These are phyloP conservation scores for Stephanodiscus minutulus DNA, from an alignment of 108 stramenopile genomes.

Conservation along the genomic window DNA sequence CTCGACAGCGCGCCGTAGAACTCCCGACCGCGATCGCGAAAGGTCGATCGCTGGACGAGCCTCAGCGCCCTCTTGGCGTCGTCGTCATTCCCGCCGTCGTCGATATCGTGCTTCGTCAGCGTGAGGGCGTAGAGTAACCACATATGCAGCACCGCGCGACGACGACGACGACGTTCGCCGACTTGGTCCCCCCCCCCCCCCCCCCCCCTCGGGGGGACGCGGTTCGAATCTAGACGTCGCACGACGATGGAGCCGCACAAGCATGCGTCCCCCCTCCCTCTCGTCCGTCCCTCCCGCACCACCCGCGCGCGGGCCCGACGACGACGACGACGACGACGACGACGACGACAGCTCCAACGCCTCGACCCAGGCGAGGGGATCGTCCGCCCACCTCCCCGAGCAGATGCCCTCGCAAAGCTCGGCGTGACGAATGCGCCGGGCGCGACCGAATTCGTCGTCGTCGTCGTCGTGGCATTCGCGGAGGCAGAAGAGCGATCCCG, in stretches of 20 bases:
- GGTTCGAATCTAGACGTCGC: constrained; percentile 72
- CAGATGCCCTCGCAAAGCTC: constrained; percentile 29
- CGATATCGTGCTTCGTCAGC: constrained; percentile 18
- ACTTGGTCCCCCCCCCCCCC: too few relatives aligned
- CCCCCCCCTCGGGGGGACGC: not conserved
- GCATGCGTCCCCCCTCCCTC: not conserved
- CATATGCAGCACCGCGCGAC: constrained; percentile 46
- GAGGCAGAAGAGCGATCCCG: constrained; percentile 69
- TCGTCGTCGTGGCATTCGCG: not conserved
- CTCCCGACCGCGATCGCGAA: constrained; percentile 3
- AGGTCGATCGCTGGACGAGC: constrained; percentile 41
- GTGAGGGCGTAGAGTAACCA: constrained; percentile 70
- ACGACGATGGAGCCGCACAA: constrained; percentile 62
- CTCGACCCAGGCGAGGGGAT: constrained; percentile 44
- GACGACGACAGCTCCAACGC: constrained; percentile 14
- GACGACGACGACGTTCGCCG: not conserved
- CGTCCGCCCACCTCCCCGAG: constrained; percentile 12
- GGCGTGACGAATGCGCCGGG: not conserved
- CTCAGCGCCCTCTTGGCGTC: constrained; percentile 26
- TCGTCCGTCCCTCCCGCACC: not conserved
- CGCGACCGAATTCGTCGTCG: not conserved
- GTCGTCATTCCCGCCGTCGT: not conserved
- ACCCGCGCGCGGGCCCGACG: too few relatives aligned
- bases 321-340: too few relatives aligned
- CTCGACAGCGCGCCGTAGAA: constrained; percentile 26